A percentile compares a stretch with the other conserved stretches of the same genome.
These are phyloP conservation scores for Leucocoprinus sp. DNA, from an alignment of 768 basidiomycete species.

Conservation along the genomic window DNA sequence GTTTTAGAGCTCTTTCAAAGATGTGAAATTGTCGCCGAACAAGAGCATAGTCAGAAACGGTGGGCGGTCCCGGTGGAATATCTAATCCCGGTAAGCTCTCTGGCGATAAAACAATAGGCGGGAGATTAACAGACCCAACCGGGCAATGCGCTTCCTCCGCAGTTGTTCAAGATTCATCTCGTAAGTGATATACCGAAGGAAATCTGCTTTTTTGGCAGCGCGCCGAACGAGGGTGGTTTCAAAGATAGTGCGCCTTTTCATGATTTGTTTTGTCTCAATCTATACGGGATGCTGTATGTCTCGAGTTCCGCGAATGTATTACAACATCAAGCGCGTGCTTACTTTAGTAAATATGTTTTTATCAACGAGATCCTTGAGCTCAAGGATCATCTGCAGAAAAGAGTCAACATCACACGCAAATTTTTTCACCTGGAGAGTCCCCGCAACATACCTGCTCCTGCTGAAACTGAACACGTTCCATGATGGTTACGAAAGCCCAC, in stretches of 20 bases:
- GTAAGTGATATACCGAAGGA: slow-evolving; percentile 84
- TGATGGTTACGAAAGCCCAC: slow-evolving; percentile 22
- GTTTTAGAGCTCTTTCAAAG: slow-evolving; percentile 81
- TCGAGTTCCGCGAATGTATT: slow-evolving; percentile 2
- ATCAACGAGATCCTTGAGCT: slow-evolving; percentile 87
- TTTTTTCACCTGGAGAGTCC: neutral
- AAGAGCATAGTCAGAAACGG: slow-evolving; percentile 79
- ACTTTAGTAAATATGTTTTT: slow-evolving; percentile 80
- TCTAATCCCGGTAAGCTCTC: slow-evolving; percentile 22
- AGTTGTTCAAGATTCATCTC: slow-evolving; percentile 85
- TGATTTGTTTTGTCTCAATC: slow-evolving; percentile 77
- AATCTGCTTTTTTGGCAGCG: slow-evolving; percentile 81
- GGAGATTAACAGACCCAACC: slow-evolving; percentile 46
- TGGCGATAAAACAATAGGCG: neutral
- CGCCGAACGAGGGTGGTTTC: slow-evolving; percentile 81
- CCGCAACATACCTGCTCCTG: slow-evolving; percentile 66
- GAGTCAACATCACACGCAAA: neutral
- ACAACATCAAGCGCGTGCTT: slow-evolving; percentile 17
- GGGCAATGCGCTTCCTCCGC: slow-evolving; percentile 62
- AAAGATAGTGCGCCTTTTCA: slow-evolving; percentile 76
- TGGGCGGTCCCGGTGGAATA: slow-evolving; percentile 39
- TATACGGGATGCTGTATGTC: slow-evolving; percentile 23
- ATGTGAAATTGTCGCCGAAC: slow-evolving; percentile 82
- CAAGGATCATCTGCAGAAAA: slow-evolving; percentile 68
- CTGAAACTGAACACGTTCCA: slow-evolving; percentile 93